Base-by-base conservation (phyloP, 768 basidiomycete species). In the Agrocybe praecox region DNA sequence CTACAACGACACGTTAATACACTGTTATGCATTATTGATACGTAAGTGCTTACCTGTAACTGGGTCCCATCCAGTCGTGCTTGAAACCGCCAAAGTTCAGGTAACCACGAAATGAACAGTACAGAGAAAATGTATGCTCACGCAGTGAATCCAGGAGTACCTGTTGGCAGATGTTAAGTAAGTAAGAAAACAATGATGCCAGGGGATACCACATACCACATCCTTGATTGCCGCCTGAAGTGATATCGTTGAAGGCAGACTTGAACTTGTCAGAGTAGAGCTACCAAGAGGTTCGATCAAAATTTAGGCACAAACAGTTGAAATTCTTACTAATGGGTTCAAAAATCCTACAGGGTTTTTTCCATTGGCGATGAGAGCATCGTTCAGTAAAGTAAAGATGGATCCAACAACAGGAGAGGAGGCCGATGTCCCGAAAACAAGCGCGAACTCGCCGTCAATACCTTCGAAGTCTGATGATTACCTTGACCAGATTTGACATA, bases 341-440 rank as follows among this genome's bases (percentile, higher is more conserved):
- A 82, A 73, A 60, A 81, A 82, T 3, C 80, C 83, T 24, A 85
- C 72, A 0, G 82, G 67, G 0, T 60, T 48, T 65, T 83, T 84
- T 14, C 73, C 71, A 1, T 10, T 8, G 3, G 74, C 71, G 22
- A 85, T 62, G 3, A 82, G 75, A 0, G 79, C 82, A 60, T 84
- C 84, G 55, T 84, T 84, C 36, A 84, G 67, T 65, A 83, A 67
- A 2, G 83, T 71, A 44, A 84, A 69, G 23, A 84, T 76, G 2
- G 80, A 73, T 6, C 76, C 83, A 3, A 81, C 71, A 6, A 80
- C 79, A 0, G 83, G 83, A 1, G 81, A 54, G 1, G 81, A 67
- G 0, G 79, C 79, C 1, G 80, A 82, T 2, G 83, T 84, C 17
- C 84, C 83, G 36, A 75, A 80, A 1, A 80, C 72, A 1, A 67